Conservation (phyloP, 2,329 filamentous ascomycete species). For the Fusarium praegraminearum region DNA sequence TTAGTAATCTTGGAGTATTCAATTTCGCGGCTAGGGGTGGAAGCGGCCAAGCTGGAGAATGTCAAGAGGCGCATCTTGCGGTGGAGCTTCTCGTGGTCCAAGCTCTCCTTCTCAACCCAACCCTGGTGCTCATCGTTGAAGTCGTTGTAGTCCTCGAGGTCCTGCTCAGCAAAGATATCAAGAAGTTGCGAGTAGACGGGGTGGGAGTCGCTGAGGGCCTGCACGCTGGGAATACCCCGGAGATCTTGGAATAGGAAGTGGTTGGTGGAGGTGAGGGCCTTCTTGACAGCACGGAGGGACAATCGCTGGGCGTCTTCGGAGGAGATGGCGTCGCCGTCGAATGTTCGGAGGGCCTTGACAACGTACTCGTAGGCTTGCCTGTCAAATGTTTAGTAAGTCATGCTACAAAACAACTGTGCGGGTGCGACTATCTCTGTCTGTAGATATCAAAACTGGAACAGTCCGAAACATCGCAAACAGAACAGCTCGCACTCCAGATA, state of each 20-base stretch:
- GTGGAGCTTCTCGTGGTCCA: slow-evolving; percentile 80
- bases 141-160: slow-evolving; percentile 94
- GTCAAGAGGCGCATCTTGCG: slow-evolving; percentile 98
- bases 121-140: slow-evolving; percentile 92
- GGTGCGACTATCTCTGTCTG: neutral
- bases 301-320: slow-evolving; percentile 71
- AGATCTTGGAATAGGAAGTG: slow-evolving; percentile 84
- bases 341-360: slow-evolving; percentile 71
- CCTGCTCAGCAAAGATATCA: slow-evolving; percentile 94
- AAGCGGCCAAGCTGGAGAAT: slow-evolving; percentile 87
- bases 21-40: slow-evolving; percentile 85
- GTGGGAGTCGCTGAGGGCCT: slow-evolving; percentile 87
- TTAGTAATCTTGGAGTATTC: slow-evolving; percentile 87
- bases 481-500: slow-evolving; percentile 1
- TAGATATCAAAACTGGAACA: neutral
- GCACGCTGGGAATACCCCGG: slow-evolving; percentile 83
- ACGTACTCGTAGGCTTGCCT: slow-evolving; percentile 76
- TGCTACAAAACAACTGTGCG: slow-evolving; percentile 1
- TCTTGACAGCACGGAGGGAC: slow-evolving; percentile 68
- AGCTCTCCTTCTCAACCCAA: slow-evolving; percentile 81
- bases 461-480: neutral
- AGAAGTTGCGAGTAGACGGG: slow-evolving; percentile 90
- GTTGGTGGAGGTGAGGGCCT: slow-evolving; percentile 64
- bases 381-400: slow-evolving; percentile 32
- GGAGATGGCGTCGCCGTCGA: slow-evolving; percentile 67